Evolutionary conservation across 768 basidiomycete genomes (phyloP), one percentile per base, ranked within the genome.

Genomic region (Naganishia antarctica): DNA sequence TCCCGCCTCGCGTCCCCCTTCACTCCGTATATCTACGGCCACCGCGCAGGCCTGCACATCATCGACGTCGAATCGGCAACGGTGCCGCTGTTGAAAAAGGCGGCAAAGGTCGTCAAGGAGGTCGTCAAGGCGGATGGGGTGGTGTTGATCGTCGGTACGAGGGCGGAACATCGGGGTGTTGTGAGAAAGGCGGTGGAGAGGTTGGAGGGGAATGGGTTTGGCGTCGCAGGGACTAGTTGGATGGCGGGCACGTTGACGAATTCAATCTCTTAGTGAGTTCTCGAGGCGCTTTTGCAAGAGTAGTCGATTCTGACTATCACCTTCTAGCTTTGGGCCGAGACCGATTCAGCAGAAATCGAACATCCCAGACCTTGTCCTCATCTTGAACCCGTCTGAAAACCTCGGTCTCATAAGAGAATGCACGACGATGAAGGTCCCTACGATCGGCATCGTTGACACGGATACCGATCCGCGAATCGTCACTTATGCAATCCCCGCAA

Each of bases 401-500:
- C 81, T 88, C 68, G 69, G 69, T 18, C 90, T 90, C 16, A 88
- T 98, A 71, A 85, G 88, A 60, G 96, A 99, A 80, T 93, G 91
- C 71, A 90, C 91, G 16, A 81, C 86, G 61, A 83, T 87, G 66
- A 87, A 93, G 73, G 84, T 98, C 62, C 96, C 96, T 0, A 98
- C 96, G 0, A 86, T 98, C 65, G 96, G 87, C 34, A 86, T 98
- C 65, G 85, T 93, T 60, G 96, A 99, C 78, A 90, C 92, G 23
- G 91, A 99, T 74, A 88, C 86, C 45, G 96, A 99, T 79, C 96
- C 96, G 5, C 86, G 96, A 26, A 82, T 91, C 41, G 93, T 99
- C 67, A 96, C 97, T 83, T 98, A 96, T 77, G 88, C 96, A 45
- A 97, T 99, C 73, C 93, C 92, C 0, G 92, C 90, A n/a, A 99